Conservation (phyloP, 2,329 filamentous ascomycete genomes). For the Penicillium janthinellum region DNA sequence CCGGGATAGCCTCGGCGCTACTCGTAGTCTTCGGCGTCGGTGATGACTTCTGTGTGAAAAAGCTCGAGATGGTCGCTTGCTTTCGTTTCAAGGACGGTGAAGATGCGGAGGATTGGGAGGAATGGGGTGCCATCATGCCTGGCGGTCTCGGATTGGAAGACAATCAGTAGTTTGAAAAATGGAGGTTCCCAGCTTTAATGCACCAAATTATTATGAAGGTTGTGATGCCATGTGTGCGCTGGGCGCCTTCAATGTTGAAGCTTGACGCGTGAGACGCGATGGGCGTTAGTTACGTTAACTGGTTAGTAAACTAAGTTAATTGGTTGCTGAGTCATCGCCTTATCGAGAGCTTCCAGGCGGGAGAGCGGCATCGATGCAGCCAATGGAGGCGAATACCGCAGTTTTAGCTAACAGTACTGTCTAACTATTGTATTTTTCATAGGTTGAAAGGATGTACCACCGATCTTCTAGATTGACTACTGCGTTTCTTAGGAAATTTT, state of each 20-base stretch:
- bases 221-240: conserved; percentile 2
- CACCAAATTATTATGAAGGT: neutral
- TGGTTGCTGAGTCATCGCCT: conserved; percentile 25
- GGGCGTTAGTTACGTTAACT: neutral
- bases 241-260: conserved; percentile 17
- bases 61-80: conserved; percentile 79
- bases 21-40: conserved; percentile 22
- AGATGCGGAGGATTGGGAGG: conserved; percentile 38
- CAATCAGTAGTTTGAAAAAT: neutral
- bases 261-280: conserved; percentile 41
- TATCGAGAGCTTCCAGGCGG: neutral
- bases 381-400: neutral
- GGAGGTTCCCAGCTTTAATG: neutral
- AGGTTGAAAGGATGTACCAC: neutral
- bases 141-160: neutral
- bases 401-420: no score
- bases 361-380: no score
- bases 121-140: conserved; percentile 35
- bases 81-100: conserved; percentile 42
- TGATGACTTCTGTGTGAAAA: conserved; percentile 67
- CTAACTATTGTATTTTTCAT: neutral
- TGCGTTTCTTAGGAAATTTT: no score
- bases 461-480: no score
- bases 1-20: conserved; percentile 7
- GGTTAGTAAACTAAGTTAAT: no score